These are phyloP conservation scores for Penicillium sp. DNA, from an alignment of 2,329 filamentous ascomycete species.

Conservation along the genomic window DNA sequence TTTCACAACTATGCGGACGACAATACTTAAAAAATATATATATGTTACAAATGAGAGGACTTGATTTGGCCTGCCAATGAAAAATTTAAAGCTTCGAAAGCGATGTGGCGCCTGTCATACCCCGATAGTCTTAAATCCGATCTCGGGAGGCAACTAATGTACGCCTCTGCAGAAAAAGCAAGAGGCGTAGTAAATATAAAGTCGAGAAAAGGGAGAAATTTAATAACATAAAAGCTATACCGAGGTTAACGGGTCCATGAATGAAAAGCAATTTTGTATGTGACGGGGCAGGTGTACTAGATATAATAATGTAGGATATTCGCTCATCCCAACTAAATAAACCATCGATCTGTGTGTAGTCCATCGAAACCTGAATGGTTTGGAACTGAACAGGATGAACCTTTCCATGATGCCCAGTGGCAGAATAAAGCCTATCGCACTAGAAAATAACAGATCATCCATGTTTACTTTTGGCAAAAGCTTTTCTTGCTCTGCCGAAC, in stretches of 20 bases:
- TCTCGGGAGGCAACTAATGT: background rate
- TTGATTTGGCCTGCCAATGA: background rate
- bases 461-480: background rate
- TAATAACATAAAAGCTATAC: background rate
- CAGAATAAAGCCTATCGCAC: too few species aligned
- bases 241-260: background rate
- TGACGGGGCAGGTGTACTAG: background rate
- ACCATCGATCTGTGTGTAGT: background rate
- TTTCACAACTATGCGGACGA: background rate
- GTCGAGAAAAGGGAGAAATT: background rate
- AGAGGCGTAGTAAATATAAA: background rate
- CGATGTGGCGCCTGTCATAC: background rate
- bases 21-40: background rate
- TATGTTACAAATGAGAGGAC: too few species aligned
- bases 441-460: background rate
- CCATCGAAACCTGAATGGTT: background rate
- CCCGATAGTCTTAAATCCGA: background rate
- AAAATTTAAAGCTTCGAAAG: too few species aligned
- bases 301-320: background rate
- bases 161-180: background rate
- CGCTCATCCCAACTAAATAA: background rate
- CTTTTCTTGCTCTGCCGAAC: background rate
- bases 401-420: too few species aligned
- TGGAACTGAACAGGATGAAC: background rate
- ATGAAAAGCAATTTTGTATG: background rate